Evolutionary conservation across 2,329 filamentous ascomycete genomes (phyloP).

Genomic region (Penicillium aurantiogriseum): DNA sequence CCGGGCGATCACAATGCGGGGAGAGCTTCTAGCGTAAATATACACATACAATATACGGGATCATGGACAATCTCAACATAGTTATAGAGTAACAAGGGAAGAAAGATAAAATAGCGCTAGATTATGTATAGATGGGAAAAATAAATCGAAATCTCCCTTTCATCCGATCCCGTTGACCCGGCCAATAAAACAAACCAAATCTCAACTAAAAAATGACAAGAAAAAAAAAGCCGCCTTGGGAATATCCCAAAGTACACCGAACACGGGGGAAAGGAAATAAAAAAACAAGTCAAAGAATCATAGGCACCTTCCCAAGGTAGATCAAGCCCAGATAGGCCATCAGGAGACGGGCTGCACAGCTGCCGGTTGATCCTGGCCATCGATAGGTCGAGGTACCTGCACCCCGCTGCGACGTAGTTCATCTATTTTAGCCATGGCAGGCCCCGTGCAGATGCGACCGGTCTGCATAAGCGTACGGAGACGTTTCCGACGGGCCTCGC

Average conservation of each 20-base stretch:
- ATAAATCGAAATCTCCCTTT: conserved; percentile 11
- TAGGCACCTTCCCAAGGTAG: not conserved
- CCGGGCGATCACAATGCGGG: conserved; percentile 10
- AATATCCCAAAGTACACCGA: not conserved
- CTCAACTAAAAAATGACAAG: conserved; percentile 6
- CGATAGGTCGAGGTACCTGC: conserved; percentile 30
- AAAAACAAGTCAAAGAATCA: not conserved
- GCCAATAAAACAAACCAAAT: conserved; percentile 9
- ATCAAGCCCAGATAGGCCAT: not conserved
- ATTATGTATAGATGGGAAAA: conserved; percentile 16
- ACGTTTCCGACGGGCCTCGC: conserved; percentile 50
- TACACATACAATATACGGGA: not conserved
- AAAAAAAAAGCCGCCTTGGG: conserved; percentile 4
- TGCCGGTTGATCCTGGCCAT: conserved; percentile 26
- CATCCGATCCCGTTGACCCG: conserved; percentile 25
- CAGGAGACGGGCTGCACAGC: conserved; percentile 36
- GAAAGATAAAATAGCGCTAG: not conserved
- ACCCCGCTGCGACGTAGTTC: conserved; percentile 34
- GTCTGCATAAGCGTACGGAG: conserved; percentile 46
- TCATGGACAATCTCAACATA: not conserved
- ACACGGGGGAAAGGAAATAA: not conserved
- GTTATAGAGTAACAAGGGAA: not conserved
- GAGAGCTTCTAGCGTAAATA: conserved; percentile 3
- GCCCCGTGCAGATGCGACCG: conserved; percentile 44
- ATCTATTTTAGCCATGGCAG: conserved; percentile 35